Evolutionary conservation across 1,284 basidiomycete species (phyloP).

Genomic region (Boletus albobrunnescens): DNA sequence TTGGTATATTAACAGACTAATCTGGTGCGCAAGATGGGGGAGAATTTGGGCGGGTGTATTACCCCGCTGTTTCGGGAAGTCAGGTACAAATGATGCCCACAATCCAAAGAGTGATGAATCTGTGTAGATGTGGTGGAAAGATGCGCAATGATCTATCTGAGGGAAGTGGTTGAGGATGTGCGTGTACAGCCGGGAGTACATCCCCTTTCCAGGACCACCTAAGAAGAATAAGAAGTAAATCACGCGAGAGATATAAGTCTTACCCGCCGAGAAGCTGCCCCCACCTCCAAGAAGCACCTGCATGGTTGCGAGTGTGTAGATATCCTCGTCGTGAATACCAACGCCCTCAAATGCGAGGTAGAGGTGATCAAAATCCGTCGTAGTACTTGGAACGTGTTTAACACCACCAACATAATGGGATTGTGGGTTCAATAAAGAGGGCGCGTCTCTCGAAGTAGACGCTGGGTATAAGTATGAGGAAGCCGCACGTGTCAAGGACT

Average conservation of each 20-base stretch:
- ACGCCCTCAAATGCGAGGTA: conserved; percentile 93
- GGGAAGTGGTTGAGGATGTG: conserved; percentile 94
- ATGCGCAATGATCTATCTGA: conserved; percentile 93
- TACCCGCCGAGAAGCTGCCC: conserved; percentile 90
- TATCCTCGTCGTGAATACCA: conserved; percentile 90
- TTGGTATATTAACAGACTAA: conserved; percentile 68
- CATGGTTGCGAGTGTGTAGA: conserved; percentile 92
- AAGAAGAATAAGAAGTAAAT: conserved; percentile 18
- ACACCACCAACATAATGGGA: conserved; percentile 87
- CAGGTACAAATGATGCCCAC: conserved; percentile 84
- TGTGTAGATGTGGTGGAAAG: conserved; percentile 97
- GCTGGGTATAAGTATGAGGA: conserved; percentile 66
- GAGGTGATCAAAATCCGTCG: conserved; percentile 86
- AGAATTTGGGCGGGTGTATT: conserved; percentile 70
- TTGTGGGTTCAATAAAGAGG: conserved; percentile 34
- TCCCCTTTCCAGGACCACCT: conserved; percentile 97
- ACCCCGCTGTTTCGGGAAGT: conserved; percentile 51
- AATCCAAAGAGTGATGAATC: conserved; percentile 95
- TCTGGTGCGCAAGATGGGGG: conserved; percentile 84
- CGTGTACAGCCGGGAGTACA: conserved; percentile 98
- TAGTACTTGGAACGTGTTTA: conserved; percentile 63
- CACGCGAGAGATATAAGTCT: conserved; percentile 14
- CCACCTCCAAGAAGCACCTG: conserved; percentile 95
- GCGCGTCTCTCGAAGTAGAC: conserved; percentile 28
- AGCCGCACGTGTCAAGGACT: conserved; percentile 67